Evolutionary conservation across 371 early-diverging fungal species (phyloP).

Genomic region (Mortierella sp.): DNA sequence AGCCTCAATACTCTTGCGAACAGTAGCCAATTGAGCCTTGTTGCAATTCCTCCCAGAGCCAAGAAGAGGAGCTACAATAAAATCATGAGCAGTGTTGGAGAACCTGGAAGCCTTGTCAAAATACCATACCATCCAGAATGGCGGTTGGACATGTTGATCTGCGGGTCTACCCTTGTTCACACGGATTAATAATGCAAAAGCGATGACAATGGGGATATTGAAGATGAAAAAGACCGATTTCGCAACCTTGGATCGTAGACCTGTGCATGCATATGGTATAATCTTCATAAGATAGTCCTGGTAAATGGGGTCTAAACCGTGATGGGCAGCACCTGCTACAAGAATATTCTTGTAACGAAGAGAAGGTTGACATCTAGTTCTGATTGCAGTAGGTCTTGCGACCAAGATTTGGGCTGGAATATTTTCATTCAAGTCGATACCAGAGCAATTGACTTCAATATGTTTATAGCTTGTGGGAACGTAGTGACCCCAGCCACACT

Average conservation of each 20-base stretch:
- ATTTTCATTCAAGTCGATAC: neutral
- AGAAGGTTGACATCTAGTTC: conserved; percentile 4
- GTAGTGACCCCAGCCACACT: conserved; percentile 23
- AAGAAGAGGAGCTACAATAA: neutral
- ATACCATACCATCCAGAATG: neutral
- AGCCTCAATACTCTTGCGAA: neutral
- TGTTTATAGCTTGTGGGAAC: conserved; percentile 22
- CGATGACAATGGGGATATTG: neutral
- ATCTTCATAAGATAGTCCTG: conserved; percentile 10
- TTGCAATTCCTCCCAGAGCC: neutral
- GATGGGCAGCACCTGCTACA: conserved; percentile 4
- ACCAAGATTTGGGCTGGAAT: conserved; percentile 16
- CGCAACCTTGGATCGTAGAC: neutral
- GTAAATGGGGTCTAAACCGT: conserved; percentile 15
- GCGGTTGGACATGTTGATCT: neutral
- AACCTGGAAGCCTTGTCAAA: neutral
- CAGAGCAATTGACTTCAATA: conserved; percentile 8
- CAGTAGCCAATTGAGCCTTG: neutral
- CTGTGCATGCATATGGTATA: conserved; percentile 4
- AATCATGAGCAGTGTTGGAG: neutral
- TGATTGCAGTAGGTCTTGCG: conserved; percentile 4
- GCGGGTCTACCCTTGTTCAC: neutral
- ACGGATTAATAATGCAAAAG: neutral
- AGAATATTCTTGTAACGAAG: conserved; percentile 13
- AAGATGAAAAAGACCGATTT: neutral